Conservation (phyloP, 805 yeast species). For the Tetrapisispora pingtungensis region DNA sequence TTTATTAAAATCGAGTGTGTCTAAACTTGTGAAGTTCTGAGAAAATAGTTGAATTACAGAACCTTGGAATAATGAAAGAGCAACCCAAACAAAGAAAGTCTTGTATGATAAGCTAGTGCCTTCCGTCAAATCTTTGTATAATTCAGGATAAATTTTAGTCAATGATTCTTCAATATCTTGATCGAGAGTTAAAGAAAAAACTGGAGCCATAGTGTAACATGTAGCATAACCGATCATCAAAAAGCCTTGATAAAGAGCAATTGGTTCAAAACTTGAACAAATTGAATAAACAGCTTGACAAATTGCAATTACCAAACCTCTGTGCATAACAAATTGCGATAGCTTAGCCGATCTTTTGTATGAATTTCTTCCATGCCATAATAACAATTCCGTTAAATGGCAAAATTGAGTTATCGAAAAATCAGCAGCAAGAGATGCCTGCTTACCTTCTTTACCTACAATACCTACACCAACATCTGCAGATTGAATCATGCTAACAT, state of each 20-base stretch:
- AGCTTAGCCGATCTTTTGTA: conserved; percentile 92
- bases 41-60: conserved; percentile 70
- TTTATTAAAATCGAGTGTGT: conserved; percentile 41
- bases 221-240: conserved; percentile 98
- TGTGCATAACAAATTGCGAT: conserved; percentile 91
- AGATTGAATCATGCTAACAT: conserved; percentile 96
- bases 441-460: conserved; percentile 97
- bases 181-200: conserved; percentile 83
- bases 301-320: conserved; percentile 87
- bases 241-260: conserved; percentile 93
- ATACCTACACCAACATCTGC: conserved; percentile 99
- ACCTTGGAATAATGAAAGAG: conserved; percentile 88
- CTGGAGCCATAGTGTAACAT: conserved; percentile 96
- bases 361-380: conserved; percentile 98
- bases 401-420: conserved; percentile 89
- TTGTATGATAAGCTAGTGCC: conserved; percentile 79
- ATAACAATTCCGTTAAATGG: conserved; percentile 69
- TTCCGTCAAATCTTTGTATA: conserved; percentile 81
- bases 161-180: conserved; percentile 83
- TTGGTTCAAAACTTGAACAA: conserved; percentile 79
- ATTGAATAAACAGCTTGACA: conserved; percentile 92
- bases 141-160: conserved; percentile 86
- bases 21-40: conserved; percentile 63
- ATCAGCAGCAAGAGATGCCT: conserved; percentile 95
- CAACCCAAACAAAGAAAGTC: conserved; percentile 87